Evolutionary conservation across 495 filamentous ascomycete genomes (phyloP).

Genomic region (Rostrohypoxylon terebratum): DNA sequence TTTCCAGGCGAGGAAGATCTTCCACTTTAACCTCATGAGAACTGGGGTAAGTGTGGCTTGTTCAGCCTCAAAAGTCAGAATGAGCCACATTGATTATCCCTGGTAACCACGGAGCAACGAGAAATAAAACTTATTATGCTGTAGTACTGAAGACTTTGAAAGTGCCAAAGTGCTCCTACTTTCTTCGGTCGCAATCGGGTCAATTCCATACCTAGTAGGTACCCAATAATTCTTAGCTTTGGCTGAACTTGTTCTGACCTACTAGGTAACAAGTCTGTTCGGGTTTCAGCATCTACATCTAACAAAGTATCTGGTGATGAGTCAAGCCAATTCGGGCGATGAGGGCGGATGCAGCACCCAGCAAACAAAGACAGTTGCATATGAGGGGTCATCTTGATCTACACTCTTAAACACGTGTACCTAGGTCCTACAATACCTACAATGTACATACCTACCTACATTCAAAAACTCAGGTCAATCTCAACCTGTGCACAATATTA

Average conservation of each 20-base stretch:
- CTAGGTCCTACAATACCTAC: too few species aligned
- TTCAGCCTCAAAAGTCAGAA: slow-evolving; percentile 29
- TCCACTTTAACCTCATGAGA: slow-evolving; percentile 5
- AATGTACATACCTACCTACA: too few species aligned
- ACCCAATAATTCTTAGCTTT: background rate
- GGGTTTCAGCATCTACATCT: background rate
- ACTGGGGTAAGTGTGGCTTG: slow-evolving; percentile 13
- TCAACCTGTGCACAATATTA: background rate
- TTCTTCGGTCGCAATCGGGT: slow-evolving; percentile 11
- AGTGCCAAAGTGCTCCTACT: background rate
- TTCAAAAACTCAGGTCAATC: background rate
- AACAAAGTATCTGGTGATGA: slow-evolving; percentile 8
- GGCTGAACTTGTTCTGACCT: slow-evolving; percentile 9
- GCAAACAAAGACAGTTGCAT: slow-evolving; percentile 14
- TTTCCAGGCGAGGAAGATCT: slow-evolving; percentile 13
- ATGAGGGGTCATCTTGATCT: slow-evolving; percentile 3
- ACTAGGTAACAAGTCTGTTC: background rate
- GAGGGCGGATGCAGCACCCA: background rate
- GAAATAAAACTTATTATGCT: slow-evolving; percentile 12
- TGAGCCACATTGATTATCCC: slow-evolving; percentile 22
- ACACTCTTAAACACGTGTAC: slow-evolving; percentile 14
- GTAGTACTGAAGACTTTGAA: background rate
- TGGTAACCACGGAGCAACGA: slow-evolving; percentile 41
- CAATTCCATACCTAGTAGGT: slow-evolving; percentile 1
- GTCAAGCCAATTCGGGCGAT: slow-evolving; percentile 12